Evolutionary conservation across 768 basidiomycete species (phyloP), one percentile per base, ranked within the genome.

Genomic region (Tricholoma flavovirens): DNA sequence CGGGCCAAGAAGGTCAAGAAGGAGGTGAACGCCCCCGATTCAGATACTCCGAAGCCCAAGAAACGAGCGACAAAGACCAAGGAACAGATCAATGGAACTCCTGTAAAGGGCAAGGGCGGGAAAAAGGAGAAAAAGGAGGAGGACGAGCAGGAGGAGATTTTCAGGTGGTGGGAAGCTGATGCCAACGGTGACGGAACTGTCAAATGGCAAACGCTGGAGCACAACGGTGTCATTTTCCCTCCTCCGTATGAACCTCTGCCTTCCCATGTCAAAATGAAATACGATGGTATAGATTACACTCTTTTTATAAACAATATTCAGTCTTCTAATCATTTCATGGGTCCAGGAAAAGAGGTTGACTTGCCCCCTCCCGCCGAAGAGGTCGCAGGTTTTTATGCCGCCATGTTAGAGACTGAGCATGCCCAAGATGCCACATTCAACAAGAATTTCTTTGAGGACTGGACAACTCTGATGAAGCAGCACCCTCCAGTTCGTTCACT

Each of bases 171-270:
- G 96, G 89, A 93, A 57, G 74, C 81, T 62, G 80, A 87, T 60
- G 78, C 76, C 29, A 82, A 88, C 56, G 84, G 83, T 53, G 91
- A 93, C 65, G 90, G 83, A 10, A 77, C 83, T 36, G 75, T 83
- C 55, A 97, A 98, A 71, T 99, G 97, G 97, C 82, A 83, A 59
- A 97, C 93, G n/a, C 80, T 99, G 51, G 88, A 93, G 66, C 97
- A 99, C 72, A 84, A 82, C 61, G 97, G 95, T 50, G 94, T 99
- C 36, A 80, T 94, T 60, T 99, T 99, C 73, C 97, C 97, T 59
- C 93, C 93, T 49, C 87, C 94, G 2, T 99, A 99, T 68, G 86
- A 92, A 64, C 81, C 88, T 7, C 75, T 97, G 53, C 93, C 97
- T 1, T 71, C 77, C 7, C 65, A 83, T 65, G 83, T 97, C 69